Base-by-base conservation (phyloP, 2,329 filamentous ascomycete species). In the Aureobasidium sp. region DNA sequence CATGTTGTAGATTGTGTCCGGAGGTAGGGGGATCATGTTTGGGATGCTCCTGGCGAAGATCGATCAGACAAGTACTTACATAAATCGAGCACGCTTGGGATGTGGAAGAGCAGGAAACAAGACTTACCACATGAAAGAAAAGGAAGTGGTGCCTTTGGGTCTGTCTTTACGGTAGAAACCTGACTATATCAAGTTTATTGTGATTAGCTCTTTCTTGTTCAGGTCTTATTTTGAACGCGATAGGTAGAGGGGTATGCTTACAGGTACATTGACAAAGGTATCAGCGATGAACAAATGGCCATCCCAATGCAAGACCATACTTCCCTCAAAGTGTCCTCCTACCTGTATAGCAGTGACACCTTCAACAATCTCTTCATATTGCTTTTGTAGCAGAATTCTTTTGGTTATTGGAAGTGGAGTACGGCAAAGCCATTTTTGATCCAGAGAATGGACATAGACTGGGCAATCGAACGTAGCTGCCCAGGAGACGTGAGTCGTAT, bases 291-390 rank as follows among this genome's bases (percentile, higher is more conserved):
- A 81, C n/a, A 94, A 74, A 52, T 79, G 81, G 0, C 75, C 73
- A 20, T 81, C 79, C 73, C 83, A 89, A 27, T 87, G 80, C 64
- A 89, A 70, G 3, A 91, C 84, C 63, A 88, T 74, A 66, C 85
- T 89, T 0, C 90, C 90, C 0, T 87, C 87, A 69, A 94, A 94
- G 75, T 95, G 90, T 0, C 90, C 90, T 0, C 89, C 89, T 0
- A 87, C 79, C 72, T 90, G 90, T 57, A 93, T 78, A 0, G 83
- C 84, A 36, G 77, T 82, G 3, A 87, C 79, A 0, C 82, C 84
- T 0, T 78, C 67, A 64, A 78, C 44, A 70, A 81, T 73, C 61
- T 72, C 52, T 61, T 67, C 59, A 5, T 48, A 63, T 12, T 44
- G 67, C 2, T 70, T 67, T 13, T 55, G 63, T 52, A 88, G 74